These are phyloP conservation scores for Volvox africanus DNA, from an alignment of 139 green algal genomes.

Conservation along the genomic window DNA sequence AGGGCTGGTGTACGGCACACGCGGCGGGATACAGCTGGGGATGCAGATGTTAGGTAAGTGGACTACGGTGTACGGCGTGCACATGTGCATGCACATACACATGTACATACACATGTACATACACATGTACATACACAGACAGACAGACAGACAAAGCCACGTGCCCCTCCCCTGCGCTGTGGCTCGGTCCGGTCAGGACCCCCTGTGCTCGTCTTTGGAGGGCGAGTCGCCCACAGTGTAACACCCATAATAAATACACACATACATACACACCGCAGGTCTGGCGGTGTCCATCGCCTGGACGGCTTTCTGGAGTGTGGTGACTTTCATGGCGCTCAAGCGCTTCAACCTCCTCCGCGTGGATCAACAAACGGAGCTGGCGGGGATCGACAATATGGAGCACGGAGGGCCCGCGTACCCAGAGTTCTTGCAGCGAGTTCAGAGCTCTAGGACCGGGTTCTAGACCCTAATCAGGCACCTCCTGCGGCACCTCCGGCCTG, in stretches of 20 bases:
- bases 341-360: conserved; percentile 53
- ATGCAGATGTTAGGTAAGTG: conserved; percentile 61
- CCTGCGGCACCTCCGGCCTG: too few relatives aligned
- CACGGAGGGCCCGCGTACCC: conserved; percentile 66
- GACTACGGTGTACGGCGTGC: too few relatives aligned
- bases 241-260: neutral
- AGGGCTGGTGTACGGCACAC: conserved; percentile 55
- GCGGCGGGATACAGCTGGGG: conserved; percentile 59
- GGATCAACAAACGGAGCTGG: conserved; percentile 65
- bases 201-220: too few relatives aligned
- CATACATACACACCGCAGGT: conserved; percentile 23
- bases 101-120: too few relatives aligned
- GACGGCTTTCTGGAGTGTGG: conserved; percentile 8
- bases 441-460: neutral
- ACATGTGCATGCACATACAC: too few relatives aligned
- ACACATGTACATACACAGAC: too few relatives aligned
- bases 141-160: too few relatives aligned
- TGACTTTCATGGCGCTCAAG: conserved; percentile 51
- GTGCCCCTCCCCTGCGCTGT: too few relatives aligned
- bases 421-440: conserved; percentile 49
- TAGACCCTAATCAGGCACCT: neutral
- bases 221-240: too few relatives aligned
- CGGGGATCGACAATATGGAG: conserved; percentile 72
- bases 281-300: conserved; percentile 35
- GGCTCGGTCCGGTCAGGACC: too few relatives aligned